Evolutionary conservation across 192 early-diverging fungal species (phyloP), one percentile per base, ranked within the genome.

Genomic region (Backusella liffmaniae): DNA sequence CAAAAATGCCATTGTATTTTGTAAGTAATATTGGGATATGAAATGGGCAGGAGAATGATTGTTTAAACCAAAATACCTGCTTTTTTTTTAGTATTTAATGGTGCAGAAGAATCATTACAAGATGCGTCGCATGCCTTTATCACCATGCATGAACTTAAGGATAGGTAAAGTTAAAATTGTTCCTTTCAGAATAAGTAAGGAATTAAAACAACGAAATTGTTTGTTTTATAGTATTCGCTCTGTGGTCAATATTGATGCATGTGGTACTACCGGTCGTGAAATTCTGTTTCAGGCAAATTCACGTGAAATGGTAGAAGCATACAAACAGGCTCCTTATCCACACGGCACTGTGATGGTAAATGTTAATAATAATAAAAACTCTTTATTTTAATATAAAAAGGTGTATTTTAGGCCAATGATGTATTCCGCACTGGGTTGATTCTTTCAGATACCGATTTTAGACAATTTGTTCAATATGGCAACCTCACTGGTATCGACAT

Each of bases 211-310:
- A 70, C 35, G 37, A 18, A 49, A 18, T 51, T 32, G 32, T 0
- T 32, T 32, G 32, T 18, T 8, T 44, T 62, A 10, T 39, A 86
- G 76, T 12, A 84, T 93, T 56, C 82, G 85, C 29, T 84, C 88
- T 1, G 90, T 94, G 5, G 83, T 94, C n/a, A 94, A 94, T 66
- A 82, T 94, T n/a, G 93, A 94, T 73, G 90, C 89, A 0, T 91
- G 89, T 79, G 93, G 93, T 32, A 86, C 89, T 5, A 82, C 79
- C 16, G 93, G 93, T 2, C 78, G 80, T 7, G 90, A 91, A 73
- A 88, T 92, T 74, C 75, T 94, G 23, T 94, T 94, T 79, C 93
- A 94, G 78, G 91, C 90, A 69, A 94, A 93, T 70, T 90, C 91
- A 13, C 73, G 77, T 34, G 78, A 81, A 26, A 88, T 93, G 87